A percentile compares a stretch with the other conserved stretches of the same genome.
These are phyloP conservation scores for Spergularia bocconei DNA, from an alignment of 148 eudicot genomes.

Conservation along the genomic window DNA sequence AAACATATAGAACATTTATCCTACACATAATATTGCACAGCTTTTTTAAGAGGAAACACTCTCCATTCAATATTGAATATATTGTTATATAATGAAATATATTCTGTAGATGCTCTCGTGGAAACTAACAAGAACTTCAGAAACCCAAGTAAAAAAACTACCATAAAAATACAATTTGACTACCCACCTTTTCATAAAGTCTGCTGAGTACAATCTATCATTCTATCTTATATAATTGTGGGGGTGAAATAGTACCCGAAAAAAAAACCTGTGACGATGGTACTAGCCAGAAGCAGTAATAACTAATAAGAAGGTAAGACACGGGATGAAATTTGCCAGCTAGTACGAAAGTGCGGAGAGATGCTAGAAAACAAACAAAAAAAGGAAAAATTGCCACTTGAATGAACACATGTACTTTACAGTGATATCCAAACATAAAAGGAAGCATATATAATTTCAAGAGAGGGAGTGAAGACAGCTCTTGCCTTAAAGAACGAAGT, in stretches of 20 bases:
- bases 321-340: too few relatives aligned
- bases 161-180: not conserved
- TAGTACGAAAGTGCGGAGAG: too few relatives aligned
- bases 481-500: conserved; percentile 85
- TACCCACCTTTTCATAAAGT: too few relatives aligned
- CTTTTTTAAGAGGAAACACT: not conserved
- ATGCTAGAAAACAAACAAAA: too few relatives aligned
- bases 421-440: not conserved
- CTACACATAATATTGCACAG: not conserved
- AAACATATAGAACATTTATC: not conserved
- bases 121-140: not conserved
- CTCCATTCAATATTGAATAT: not conserved
- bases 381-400: too few relatives aligned
- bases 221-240: too few relatives aligned
- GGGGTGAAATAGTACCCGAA: too few relatives aligned
- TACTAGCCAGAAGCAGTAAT: too few relatives aligned
- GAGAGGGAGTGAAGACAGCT: not conserved
- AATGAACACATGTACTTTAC: too few relatives aligned
- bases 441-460: not conserved
- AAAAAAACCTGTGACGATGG: too few relatives aligned
- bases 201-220: too few relatives aligned
- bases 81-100: not conserved
- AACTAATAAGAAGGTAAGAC: too few relatives aligned
- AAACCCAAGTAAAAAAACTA: not conserved
- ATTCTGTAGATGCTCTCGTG: not conserved